phyloP scores from a whole-genome alignment of 106 monocot genomes.

The Vanilla planifolia region DNA sequence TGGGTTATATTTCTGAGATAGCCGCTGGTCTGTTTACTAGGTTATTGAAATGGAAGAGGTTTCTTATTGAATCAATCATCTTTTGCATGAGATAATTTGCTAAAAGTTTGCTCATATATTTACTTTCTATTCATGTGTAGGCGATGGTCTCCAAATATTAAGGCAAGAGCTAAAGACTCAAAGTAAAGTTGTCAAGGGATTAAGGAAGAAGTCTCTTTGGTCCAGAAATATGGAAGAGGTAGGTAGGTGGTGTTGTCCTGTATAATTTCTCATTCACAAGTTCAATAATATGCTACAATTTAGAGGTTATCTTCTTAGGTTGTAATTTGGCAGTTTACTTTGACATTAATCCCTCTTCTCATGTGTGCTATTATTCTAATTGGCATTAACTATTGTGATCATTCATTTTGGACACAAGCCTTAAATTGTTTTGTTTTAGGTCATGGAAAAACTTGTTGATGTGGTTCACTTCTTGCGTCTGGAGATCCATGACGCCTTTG shows the following conservation, averaged over 20 bases:
- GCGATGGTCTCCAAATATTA: slow-evolving; percentile 79
- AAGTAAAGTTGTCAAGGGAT: slow-evolving; percentile 77
- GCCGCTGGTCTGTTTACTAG: too few species aligned
- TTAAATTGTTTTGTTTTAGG: slow-evolving; percentile 36
- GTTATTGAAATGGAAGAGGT: too few species aligned
- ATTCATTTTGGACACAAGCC: neutral
- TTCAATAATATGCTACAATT: neutral
- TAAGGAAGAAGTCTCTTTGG: slow-evolving; percentile 90
- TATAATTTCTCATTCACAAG: neutral
- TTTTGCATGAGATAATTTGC: too few species aligned
- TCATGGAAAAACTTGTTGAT: slow-evolving; percentile 94
- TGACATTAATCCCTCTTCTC: too few species aligned
- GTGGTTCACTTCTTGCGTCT: slow-evolving; percentile 85
- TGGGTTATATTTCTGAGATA: too few species aligned
- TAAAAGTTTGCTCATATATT: too few species aligned
- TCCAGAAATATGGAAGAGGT: slow-evolving; percentile 92
- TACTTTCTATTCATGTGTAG: slow-evolving; percentile 43
- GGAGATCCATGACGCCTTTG: slow-evolving; percentile 77
- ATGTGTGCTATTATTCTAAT: too few species aligned
- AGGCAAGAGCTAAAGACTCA: slow-evolving; percentile 93
- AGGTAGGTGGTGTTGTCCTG: slow-evolving; percentile 23
- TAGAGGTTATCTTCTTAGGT: neutral
- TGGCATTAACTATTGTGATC: neutral
- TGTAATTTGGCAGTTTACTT: neutral
- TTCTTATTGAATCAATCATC: too few species aligned